Conservation (phyloP, 2,329 filamentous ascomycete species). For the Cladosporium phlei region DNA sequence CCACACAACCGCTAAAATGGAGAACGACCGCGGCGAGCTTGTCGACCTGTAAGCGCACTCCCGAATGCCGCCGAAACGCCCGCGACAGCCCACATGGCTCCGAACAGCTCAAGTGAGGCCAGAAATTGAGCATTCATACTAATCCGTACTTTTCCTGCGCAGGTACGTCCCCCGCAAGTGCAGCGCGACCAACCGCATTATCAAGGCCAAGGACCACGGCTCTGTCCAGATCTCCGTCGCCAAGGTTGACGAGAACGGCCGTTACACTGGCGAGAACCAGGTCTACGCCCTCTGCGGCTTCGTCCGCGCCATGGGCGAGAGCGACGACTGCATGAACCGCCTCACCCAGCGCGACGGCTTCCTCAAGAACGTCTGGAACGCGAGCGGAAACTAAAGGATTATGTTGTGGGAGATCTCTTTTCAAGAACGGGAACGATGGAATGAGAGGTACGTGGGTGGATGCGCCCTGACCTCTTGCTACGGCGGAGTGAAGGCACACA, state of each 20-base stretch:
- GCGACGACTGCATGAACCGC: slow-evolving; percentile 93
- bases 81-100: not conserved
- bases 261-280: slow-evolving; percentile 95
- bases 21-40: slow-evolving; percentile 99
- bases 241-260: slow-evolving; percentile 99
- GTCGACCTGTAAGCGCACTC: slow-evolving; percentile 80
- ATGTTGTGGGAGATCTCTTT: not conserved
- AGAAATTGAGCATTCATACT: slow-evolving; percentile 15
- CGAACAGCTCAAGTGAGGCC: not conserved
- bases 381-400: slow-evolving; percentile 45
- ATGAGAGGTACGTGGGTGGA: slow-evolving; percentile 12
- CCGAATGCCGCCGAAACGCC: not conserved
- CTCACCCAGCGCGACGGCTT: slow-evolving; percentile 93
- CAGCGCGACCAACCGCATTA: slow-evolving; percentile 98
- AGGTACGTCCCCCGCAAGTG: slow-evolving; percentile 99
- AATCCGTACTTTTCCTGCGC: slow-evolving; percentile 21
- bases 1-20: slow-evolving; percentile 56
- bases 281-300: slow-evolving; percentile 96
- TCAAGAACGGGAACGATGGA: slow-evolving; percentile 1
- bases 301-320: slow-evolving; percentile 96
- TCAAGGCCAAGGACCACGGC: slow-evolving; percentile 99
- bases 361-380: slow-evolving; percentile 95
- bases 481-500: not conserved
- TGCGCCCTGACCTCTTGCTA: not conserved
- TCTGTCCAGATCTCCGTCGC: slow-evolving; percentile 95